Base-by-base conservation (phyloP, 441 rosid species). In the Pelargonium myrrhifolium region DNA sequence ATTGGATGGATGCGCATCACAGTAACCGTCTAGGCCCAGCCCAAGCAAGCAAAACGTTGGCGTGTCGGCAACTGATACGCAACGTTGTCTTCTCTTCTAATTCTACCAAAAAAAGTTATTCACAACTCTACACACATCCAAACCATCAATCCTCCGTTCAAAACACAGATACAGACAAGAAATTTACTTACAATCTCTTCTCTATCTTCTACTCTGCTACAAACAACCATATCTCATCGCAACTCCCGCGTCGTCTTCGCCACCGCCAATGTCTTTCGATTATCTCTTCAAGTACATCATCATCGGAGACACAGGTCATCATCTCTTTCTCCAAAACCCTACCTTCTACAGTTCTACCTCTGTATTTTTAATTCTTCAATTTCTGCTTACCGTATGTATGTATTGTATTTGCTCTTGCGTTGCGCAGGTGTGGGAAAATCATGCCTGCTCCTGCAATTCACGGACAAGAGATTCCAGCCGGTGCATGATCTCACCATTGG, bases 231-330 rank as follows among this genome's bases (percentile, higher is more conserved):
- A 24, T 2, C 28, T 47, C 53, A 12, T 47, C 53, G 3, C 45
- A 40, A 1, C 56, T 1, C 21, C 56, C 1, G 6, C 6, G 8
- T 2, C n/a, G 20, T n/a, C 9, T 20, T 4, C 20, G 7, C 12
- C 55, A 17, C 3, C 56, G 5, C 56, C 56, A n/a, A 86, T 88
- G 90, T 86, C 90, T 17, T 88, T 86, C 85, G 93, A 88, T 76
- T 88, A 88, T 58, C 90, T 87, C 76, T 85, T 87, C 85, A 87
- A 87, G 84, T 87, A 86, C 87, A 86, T 87, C 47, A 87, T 85
- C 90, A 87, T 87, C 79, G 90, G 93, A 9, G 93, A 88, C 80
- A 86, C 93, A 47, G 90, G 93, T 88, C 43, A 53, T 10, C 12
- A 14, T 42, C 35, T 47, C 24, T 40, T 47, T 60, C 20, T 6